Evolutionary conservation across 345 rosid species (phyloP), one percentile per base, ranked within the genome.

Genomic region (Microcos paniculata): DNA sequence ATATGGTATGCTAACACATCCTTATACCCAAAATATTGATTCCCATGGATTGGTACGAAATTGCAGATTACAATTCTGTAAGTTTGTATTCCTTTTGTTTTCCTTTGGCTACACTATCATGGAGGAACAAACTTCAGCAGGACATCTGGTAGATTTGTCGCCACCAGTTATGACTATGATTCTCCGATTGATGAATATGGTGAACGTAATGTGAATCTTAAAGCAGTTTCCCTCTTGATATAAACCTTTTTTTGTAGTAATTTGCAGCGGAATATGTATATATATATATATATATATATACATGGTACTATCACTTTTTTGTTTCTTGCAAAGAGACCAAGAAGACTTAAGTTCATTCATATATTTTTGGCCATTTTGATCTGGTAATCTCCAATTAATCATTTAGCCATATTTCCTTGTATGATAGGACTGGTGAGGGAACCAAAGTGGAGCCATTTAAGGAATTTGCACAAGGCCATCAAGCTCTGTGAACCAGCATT

Each of bases 401-500:
- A 4, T 62, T 62, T 33, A 1, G 43, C 0, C 30, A 63, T 63
- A 40, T 28, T 8, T 67, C 33, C 8, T 1, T 65, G 7, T 2
- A 23, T 45, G 45, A 28, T 18, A 94, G 98, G 99, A 11, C 81
- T 95, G 46, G 13, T 76, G 49, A 85, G 89, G 33, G 95, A 92
- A 73, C 95, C 97, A 62, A 95, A 95, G 81, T 95, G 93, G 83
- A 89, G 97, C 52, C 98, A 95, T 78, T 83, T 93, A 79, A 87
- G 90, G 80, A 94, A 92, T 73, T 80, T 93, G 78, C 99, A 95
- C 72, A 82, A 82, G 71, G 97, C 88, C 63, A 90, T 95, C 84
- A 93, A 91, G 75, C 83, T 82, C 3, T 88, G 92, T 21, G 98
- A 94, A 81, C 80, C 90, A 24, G 91, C 98, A 81, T 84, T 94